A percentile compares a stretch with the other conserved stretches of the same genome.
Conservation (phyloP, 768 basidiomycete genomes). For the Lactifluus piperatus region DNA sequence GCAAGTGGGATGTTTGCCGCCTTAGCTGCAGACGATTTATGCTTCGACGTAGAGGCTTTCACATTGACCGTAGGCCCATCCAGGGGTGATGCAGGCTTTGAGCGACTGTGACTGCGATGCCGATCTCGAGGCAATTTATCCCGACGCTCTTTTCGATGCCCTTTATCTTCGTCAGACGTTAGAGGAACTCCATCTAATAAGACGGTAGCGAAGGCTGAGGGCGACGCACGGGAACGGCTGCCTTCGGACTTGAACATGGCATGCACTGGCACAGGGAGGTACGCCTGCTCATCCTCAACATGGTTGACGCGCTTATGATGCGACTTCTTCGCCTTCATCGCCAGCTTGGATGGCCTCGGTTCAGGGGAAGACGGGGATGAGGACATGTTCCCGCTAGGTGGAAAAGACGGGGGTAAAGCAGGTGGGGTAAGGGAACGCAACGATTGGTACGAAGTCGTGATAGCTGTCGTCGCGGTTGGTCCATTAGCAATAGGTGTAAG, state of each 20-base stretch:
- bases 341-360: conserved; percentile 60
- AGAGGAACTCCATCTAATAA: conserved; percentile 16
- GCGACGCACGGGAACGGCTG: conserved; percentile 56
- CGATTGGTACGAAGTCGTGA: conserved; percentile 73
- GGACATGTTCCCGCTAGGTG: conserved; percentile 7
- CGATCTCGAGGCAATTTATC: conserved; percentile 12
- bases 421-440: conserved; percentile 46
- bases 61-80: conserved; percentile 8
- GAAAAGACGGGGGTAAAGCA: conserved; percentile 23
- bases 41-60: conserved; percentile 11
- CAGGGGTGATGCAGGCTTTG: neutral
- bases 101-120: conserved; percentile 4
- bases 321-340: conserved; percentile 60
- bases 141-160: conserved; percentile 12
- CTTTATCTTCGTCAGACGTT: conserved; percentile 20
- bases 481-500: conserved; percentile 77
- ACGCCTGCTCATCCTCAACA: conserved; percentile 33
- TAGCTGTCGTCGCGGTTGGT: conserved; percentile 72
- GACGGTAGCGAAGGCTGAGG: conserved; percentile 56
- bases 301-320: conserved; percentile 35
- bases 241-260: conserved; percentile 52
- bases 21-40: neutral
- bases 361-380: conserved; percentile 25
- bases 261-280: conserved; percentile 31
- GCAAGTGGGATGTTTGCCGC: conserved; percentile 4